phyloP scores from a whole-genome alignment of 2,329 filamentous ascomycete species.

The Diaporthe australafricana region DNA sequence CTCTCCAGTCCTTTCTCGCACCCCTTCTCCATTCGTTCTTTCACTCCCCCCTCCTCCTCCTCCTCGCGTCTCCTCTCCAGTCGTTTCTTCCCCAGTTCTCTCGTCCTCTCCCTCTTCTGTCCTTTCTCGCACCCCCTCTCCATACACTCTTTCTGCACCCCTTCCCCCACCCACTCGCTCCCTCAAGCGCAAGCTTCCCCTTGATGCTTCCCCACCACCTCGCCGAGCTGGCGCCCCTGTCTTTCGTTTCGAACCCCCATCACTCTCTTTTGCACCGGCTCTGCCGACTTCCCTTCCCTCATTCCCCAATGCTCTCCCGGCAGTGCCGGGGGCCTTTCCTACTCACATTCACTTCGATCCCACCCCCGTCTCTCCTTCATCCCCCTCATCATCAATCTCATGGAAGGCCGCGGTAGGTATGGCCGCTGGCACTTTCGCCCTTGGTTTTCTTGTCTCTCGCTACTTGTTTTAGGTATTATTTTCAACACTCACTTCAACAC shows the following conservation, averaged over 20 bases:
- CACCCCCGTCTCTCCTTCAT: not conserved
- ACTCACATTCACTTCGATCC: not conserved
- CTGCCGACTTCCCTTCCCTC: conserved; percentile 17
- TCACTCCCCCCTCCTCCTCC: not conserved
- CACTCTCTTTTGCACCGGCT: not conserved
- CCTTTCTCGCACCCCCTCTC: too few species aligned
- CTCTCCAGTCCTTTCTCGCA: not conserved
- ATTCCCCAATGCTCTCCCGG: not conserved
- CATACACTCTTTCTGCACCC: not conserved
- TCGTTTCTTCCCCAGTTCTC: not conserved
- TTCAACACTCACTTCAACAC: too few species aligned
- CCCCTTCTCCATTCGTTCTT: not conserved
- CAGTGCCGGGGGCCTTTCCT: conserved; percentile 4
- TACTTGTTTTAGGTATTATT: conserved; percentile 32
- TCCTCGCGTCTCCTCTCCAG: not conserved
- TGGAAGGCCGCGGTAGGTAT: conserved; percentile 32
- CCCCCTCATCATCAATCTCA: conserved; percentile 8
- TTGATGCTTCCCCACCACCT: conserved; percentile 24
- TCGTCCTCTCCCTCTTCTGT: not conserved
- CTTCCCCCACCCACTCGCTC: not conserved
- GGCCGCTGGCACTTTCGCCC: conserved; percentile 31
- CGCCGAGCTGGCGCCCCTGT: conserved; percentile 1
- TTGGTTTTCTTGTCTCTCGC: conserved; percentile 34
- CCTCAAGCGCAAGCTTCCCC: conserved; percentile 27
- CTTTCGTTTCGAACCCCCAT: conserved; percentile 21